phyloP scores from a whole-genome alignment of 2,329 filamentous ascomycete species.

The Akanthomyces uredinophilus region DNA sequence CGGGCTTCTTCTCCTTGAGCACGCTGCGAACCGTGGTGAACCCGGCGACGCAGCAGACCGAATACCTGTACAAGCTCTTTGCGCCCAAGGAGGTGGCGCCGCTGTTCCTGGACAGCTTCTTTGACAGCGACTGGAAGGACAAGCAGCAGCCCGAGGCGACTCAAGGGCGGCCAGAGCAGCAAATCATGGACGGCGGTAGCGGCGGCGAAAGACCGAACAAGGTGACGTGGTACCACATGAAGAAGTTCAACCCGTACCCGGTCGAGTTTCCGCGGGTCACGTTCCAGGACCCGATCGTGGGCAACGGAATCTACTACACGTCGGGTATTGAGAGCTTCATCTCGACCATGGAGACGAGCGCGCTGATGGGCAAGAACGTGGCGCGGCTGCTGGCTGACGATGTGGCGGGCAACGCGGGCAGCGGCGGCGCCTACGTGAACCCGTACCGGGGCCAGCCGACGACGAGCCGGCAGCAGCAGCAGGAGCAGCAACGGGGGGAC shows the following conservation, averaged over 20 bases:
- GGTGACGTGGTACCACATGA: slow-evolving; percentile 72
- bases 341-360: slow-evolving; percentile 95
- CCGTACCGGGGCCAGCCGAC: background rate
- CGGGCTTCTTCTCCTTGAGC: slow-evolving; percentile 83
- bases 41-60: slow-evolving; percentile 46
- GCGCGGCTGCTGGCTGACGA: slow-evolving; percentile 65
- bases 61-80: slow-evolving; percentile 63
- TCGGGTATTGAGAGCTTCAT: slow-evolving; percentile 88
- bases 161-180: slow-evolving; percentile 30
- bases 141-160: slow-evolving; percentile 32
- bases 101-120: slow-evolving; percentile 47
- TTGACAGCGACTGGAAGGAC: slow-evolving; percentile 44
- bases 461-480: background rate
- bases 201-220: slow-evolving; percentile 21
- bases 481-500: background rate
- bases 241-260: slow-evolving; percentile 81
- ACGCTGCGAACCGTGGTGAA: slow-evolving; percentile 62
- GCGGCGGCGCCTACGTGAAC: slow-evolving; percentile 11
- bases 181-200: slow-evolving; percentile 27
- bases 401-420: slow-evolving; percentile 29
- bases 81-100: slow-evolving; percentile 50
- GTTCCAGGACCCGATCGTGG: slow-evolving; percentile 75
- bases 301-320: slow-evolving; percentile 63
- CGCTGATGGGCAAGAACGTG: slow-evolving; percentile 84
- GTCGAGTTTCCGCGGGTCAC: slow-evolving; percentile 77